Evolutionary conservation across 2,329 filamentous ascomycete genomes (phyloP).

Genomic region (Colletotrichum caudatum): DNA sequence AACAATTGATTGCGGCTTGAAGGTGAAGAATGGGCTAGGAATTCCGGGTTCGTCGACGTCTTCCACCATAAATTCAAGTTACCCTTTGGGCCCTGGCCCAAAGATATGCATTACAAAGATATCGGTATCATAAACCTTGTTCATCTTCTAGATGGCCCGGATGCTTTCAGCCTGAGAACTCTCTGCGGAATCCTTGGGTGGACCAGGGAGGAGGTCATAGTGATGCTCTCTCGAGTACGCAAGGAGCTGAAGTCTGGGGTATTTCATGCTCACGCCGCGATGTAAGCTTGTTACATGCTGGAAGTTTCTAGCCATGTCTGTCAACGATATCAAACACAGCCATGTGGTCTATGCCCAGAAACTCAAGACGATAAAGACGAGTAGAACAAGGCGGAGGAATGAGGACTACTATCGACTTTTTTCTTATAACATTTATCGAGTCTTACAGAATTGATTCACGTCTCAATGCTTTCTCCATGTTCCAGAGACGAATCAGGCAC

Average conservation of each 20-base stretch:
- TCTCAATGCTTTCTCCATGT: not conserved
- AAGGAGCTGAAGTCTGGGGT: slow-evolving; percentile 46
- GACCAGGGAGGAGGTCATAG: slow-evolving; percentile 46
- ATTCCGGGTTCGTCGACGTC: slow-evolving; percentile 53
- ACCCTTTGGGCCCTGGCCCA: slow-evolving; percentile 53
- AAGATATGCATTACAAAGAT: slow-evolving; percentile 48
- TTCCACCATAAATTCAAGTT: slow-evolving; percentile 48
- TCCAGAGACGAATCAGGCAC: not conserved
- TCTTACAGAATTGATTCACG: not conserved
- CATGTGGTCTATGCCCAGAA: slow-evolving; percentile 41
- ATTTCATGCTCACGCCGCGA: slow-evolving; percentile 45
- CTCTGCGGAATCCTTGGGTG: slow-evolving; percentile 49
- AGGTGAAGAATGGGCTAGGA: slow-evolving; percentile 47
- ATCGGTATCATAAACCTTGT: slow-evolving; percentile 43
- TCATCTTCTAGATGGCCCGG: slow-evolving; percentile 43
- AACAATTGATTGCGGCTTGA: slow-evolving; percentile 18
- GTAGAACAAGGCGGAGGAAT: not conserved
- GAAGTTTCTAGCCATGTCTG: not conserved
- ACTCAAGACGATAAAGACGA: not conserved
- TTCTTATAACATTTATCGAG: not conserved
- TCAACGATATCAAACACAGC: slow-evolving; percentile 7
- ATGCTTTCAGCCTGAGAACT: slow-evolving; percentile 44
- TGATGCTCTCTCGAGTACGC: slow-evolving; percentile 46
- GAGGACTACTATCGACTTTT: not conserved
- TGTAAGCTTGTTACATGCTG: slow-evolving; percentile 26